phyloP scores from a whole-genome alignment of 2,329 filamentous ascomycete species.

The Knoxdaviesia capensis region DNA sequence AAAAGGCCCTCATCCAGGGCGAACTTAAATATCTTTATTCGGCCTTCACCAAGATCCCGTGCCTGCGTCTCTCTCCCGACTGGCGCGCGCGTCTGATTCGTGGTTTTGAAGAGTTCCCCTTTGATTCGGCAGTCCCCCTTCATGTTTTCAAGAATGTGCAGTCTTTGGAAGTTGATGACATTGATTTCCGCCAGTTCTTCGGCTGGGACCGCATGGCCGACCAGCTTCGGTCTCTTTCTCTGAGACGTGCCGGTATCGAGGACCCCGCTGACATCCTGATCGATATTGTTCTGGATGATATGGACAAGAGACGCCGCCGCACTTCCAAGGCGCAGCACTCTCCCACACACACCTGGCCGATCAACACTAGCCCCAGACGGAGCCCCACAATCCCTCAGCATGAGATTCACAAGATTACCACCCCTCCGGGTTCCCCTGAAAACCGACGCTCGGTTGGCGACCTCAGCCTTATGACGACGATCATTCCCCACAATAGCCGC shows the following conservation, averaged over 20 bases:
- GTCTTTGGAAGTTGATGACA: slow-evolving; percentile 79
- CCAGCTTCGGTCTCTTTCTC: slow-evolving; percentile 69
- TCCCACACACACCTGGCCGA: slow-evolving; percentile 50
- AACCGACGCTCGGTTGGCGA: slow-evolving; percentile 25
- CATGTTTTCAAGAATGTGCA: slow-evolving; percentile 95
- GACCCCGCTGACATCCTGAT: slow-evolving; percentile 80
- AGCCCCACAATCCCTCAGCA: slow-evolving; percentile 44
- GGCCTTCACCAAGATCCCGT: slow-evolving; percentile 95
- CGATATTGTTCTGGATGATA: slow-evolving; percentile 88
- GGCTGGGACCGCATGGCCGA: slow-evolving; percentile 92
- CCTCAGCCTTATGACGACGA: slow-evolving; percentile 29
- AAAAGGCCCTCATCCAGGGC: slow-evolving; percentile 65
- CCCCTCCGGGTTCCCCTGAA: slow-evolving; percentile 44
- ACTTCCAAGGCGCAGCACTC: slow-evolving; percentile 74
- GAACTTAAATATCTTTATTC: slow-evolving; percentile 96
- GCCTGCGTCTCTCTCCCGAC: slow-evolving; percentile 75
- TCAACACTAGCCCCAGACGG: slow-evolving; percentile 32
- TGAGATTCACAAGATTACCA: slow-evolving; percentile 47
- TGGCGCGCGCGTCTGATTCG: slow-evolving; percentile 76
- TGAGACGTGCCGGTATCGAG: slow-evolving; percentile 74
- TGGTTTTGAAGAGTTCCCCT: slow-evolving; percentile 93
- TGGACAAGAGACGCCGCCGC: slow-evolving; percentile 74
- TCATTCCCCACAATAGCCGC: slow-evolving; percentile 2
- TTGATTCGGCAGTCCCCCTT: slow-evolving; percentile 92
- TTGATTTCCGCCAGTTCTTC: slow-evolving; percentile 93